Evolutionary conservation across 345 rosid species (phyloP), one percentile per base, ranked within the genome.

Genomic region (Heritiera littoralis): DNA sequence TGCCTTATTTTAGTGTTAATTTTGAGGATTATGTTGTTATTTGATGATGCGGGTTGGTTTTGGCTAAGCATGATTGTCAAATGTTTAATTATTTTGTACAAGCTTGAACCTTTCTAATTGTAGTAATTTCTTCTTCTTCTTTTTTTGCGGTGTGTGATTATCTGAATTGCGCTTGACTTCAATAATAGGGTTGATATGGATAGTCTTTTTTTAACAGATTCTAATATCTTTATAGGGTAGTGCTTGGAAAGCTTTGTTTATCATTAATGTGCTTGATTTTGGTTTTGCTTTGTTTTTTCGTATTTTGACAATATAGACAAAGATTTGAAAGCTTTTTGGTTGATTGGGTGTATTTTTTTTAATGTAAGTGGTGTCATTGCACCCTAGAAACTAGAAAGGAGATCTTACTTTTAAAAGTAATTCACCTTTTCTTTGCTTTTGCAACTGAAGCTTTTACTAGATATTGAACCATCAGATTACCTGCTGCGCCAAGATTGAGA

Each of bases 151-250:
- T 4, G 15, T 4, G 54, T 69, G 38, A 69, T 48, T 23, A 11
- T 69, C 7, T 69, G 74, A 69, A 23, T 13, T 69, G 38, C 18
- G 18, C 5, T 69, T 46, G 74, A 51, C 54, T 51, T 51, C 54
- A 51, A 8, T 9, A 1, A 46, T 46, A 46, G 15, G 17, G 17
- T 51, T 48, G 52, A 10, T 48, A 48, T 48, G 11, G 52, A 48
- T 48, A 48, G 52, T 4, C 73, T 46, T 69, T 69, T 45, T n/a
- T n/a, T 17, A 68, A n/a, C 72, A 69, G 46, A 69, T 69, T 69
- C 28, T 69, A 45, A 5, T 68, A 68, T 68, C 9, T 20, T 68
- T 68, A n/a, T 14, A 9, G 11, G 4, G 35, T 68, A 43, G 11
- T 67, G 52, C 72, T 43, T 43, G 35, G 52, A 20, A n/a, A 41